phyloP scores from a whole-genome alignment of 768 basidiomycete genomes.

The Podaxis carcinomalis region DNA sequence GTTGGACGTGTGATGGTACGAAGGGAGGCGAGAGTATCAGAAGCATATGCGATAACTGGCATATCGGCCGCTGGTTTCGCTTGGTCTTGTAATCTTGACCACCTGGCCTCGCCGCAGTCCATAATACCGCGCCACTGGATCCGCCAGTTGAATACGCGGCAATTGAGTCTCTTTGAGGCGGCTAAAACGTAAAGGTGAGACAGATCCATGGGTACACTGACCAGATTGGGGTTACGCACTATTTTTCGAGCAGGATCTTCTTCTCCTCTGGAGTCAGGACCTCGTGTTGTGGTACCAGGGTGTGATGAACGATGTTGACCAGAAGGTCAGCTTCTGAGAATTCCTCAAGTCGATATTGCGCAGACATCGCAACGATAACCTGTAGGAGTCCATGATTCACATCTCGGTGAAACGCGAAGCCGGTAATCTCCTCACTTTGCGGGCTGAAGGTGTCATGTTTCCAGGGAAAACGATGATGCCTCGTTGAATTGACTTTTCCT shows the following conservation, averaged over 20 bases:
- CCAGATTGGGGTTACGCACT: constrained; percentile 53
- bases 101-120: constrained; percentile 94
- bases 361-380: constrained; percentile 90
- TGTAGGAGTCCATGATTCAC: constrained; percentile 27
- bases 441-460: constrained; percentile 94
- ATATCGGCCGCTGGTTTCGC: constrained; percentile 94
- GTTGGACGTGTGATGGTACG: neutral
- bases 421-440: constrained; percentile 58
- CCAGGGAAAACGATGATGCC: constrained; percentile 96
- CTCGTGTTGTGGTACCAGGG: constrained; percentile 90
- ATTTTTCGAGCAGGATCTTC: constrained; percentile 80
- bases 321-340: constrained; percentile 95
- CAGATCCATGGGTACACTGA: constrained; percentile 3
- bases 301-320: constrained; percentile 97
- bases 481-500: constrained; percentile 84
- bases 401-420: constrained; percentile 1
- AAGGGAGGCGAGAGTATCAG: constrained; percentile 27
- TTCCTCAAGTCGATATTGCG: constrained; percentile 86
- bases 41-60: constrained; percentile 92
- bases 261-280: constrained; percentile 86
- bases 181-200: constrained; percentile 38
- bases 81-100: constrained; percentile 95
- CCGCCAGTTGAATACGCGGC: constrained; percentile 92
- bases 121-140: constrained; percentile 98
- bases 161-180: constrained; percentile 97